Percentiles rank a stretch among this genome's conserved stretches.
These are phyloP conservation scores for Xylaria intraflava DNA, from an alignment of 495 filamentous ascomycete genomes.

Conservation along the genomic window DNA sequence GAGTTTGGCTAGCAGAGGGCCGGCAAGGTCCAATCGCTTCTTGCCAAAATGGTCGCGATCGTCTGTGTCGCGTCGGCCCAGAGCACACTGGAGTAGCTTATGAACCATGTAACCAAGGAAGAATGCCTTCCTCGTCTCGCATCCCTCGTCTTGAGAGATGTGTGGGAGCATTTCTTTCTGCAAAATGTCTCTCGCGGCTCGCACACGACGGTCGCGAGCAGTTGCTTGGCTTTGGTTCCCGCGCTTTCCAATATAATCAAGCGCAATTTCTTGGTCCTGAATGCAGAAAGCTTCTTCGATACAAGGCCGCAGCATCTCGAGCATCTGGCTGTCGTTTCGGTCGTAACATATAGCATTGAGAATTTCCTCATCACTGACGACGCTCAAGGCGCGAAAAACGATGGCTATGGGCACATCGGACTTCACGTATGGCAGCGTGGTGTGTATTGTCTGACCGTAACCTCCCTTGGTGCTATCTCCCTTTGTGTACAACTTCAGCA, in stretches of 20 bases:
- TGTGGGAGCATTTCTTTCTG: constrained; percentile 96
- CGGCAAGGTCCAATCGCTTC: constrained; percentile 93
- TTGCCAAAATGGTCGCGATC: constrained; percentile 99
- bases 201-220: constrained; percentile 78
- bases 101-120: constrained; percentile 99
- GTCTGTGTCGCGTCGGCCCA: constrained; percentile 86
- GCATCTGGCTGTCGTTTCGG: constrained; percentile 88
- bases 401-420: constrained; percentile 87
- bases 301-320: constrained; percentile 94
- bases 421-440: constrained; percentile 87
- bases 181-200: constrained; percentile 86
- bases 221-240: constrained; percentile 62
- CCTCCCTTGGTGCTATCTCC: constrained; percentile 69
- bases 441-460: constrained; percentile 81
- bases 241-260: constrained; percentile 94
- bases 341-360: constrained; percentile 97
- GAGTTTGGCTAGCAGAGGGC: constrained; percentile 84
- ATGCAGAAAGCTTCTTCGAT: constrained; percentile 95
- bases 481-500: constrained; percentile 80
- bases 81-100: constrained; percentile 79
- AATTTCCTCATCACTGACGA: constrained; percentile 97
- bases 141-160: constrained; percentile 93
- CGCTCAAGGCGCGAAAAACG: constrained; percentile 89
- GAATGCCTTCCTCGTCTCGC: constrained; percentile 93
- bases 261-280: constrained; percentile 89